Evolutionary conservation across 2,329 filamentous ascomycete genomes (phyloP).

Genomic region (Lojkania enalia): DNA sequence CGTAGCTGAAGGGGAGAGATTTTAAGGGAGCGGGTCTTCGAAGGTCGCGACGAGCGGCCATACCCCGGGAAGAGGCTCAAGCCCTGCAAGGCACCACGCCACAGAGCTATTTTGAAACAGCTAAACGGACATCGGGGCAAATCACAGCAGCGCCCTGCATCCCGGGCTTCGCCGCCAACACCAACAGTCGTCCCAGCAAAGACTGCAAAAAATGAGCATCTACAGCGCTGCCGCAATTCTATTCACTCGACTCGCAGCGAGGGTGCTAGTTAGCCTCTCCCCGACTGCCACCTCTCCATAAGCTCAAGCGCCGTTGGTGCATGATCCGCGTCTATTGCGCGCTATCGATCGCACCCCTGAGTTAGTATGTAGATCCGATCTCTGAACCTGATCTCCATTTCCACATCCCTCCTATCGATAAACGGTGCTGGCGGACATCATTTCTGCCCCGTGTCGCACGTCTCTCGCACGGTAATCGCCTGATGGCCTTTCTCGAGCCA

Average conservation of each 20-base stretch:
- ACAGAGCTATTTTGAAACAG: conserved; percentile 13
- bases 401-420: conserved; percentile 1
- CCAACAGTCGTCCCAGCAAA: neutral
- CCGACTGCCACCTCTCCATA: neutral
- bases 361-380: conserved; percentile 3
- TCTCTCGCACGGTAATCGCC: too few relatives aligned
- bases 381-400: neutral
- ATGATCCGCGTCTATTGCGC: conserved; percentile 1
- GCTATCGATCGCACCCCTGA: conserved; percentile 7
- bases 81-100: conserved; percentile 8
- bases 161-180: neutral
- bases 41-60: conserved; percentile 1
- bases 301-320: neutral
- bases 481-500: too few relatives aligned
- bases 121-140: neutral
- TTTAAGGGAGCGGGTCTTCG: conserved; percentile 2
- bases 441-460: too few relatives aligned
- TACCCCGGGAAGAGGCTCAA: conserved; percentile 2
- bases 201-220: neutral
- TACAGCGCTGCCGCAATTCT: conserved; percentile 6
- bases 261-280: neutral
- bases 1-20: conserved; percentile 2
- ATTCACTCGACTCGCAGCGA: neutral
- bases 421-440: neutral
- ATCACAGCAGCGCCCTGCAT: neutral